Evolutionary conservation across 352 stramenopile species (phyloP), one percentile per base, ranked within the genome.

Genomic region (Phytophthora citrophthora): DNA sequence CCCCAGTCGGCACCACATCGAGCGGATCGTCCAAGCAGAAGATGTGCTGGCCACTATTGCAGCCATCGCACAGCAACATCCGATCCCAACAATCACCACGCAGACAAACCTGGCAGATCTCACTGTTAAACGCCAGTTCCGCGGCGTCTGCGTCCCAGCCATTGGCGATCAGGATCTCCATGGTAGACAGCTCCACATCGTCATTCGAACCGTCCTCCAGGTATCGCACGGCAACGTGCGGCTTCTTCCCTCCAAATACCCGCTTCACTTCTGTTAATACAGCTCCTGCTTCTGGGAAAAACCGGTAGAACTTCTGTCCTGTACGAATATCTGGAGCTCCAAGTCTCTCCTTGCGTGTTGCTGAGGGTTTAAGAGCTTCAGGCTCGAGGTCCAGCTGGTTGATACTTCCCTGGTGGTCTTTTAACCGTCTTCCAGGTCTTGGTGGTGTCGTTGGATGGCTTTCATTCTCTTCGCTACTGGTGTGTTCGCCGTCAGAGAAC

Each of bases 91-190:
- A 94, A 54, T 95, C 88, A 1, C 84, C 86, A 39, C 86, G 88
- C 12, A 95, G 57, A 66, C 88, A 95, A n/a, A 76, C 79, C 60
- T 95, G 87, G 31, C 87, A 95, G 40, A 94, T 86, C 40, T 93
- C 83, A 27, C 83, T 92, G 62, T 89, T 89, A 54, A 80, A 90
- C 20, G 83, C 85, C 18, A 93, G 47, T 55, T 95, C 83, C 1
- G 87, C 83, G 2, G 85, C 74, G 5, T 83, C 71, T 2, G 75
- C 68, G 32, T 91, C 69, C 78, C 83, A 94, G 36, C 88, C 88
- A 50, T 95, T 95, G 32, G 88, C 88, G 15, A 95, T 65, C 12
- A 95, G 57, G 16, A 95, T 86, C 53, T 94, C 81, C 74, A 93
- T 85, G 0, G 80, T 90, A 4, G 78, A 62, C 18, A 89, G 34